phyloP scores from a whole-genome alignment of 1,139 yeast genomes.

The Zygoascus sp. region DNA sequence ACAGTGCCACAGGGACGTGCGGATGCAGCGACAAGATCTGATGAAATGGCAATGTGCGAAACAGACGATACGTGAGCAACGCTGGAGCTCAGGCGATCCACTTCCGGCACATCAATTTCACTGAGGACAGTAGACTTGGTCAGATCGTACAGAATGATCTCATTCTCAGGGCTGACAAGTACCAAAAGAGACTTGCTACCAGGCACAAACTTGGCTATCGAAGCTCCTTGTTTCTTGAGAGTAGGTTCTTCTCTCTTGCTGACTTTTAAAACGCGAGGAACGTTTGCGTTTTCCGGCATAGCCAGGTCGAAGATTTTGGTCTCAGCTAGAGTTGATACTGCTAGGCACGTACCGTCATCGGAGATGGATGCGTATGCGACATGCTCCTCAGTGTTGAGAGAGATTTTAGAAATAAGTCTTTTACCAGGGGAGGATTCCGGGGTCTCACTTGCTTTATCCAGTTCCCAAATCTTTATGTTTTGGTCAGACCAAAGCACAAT shows the following conservation, averaged over 20 bases:
- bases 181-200: slow-evolving; percentile 44
- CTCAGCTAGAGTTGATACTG: slow-evolving; percentile 65
- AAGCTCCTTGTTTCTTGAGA: slow-evolving; percentile 54
- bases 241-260: slow-evolving; percentile 34
- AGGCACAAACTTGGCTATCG: slow-evolving; percentile 40
- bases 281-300: neutral
- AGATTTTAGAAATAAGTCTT: slow-evolving; percentile 60
- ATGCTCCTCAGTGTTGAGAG: slow-evolving; percentile 74
- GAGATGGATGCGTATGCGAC: slow-evolving; percentile 68
- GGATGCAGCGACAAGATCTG: slow-evolving; percentile 46
- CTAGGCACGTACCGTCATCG: slow-evolving; percentile 58
- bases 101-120: slow-evolving; percentile 28
- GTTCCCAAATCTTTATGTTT: slow-evolving; percentile 72
- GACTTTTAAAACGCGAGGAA: slow-evolving; percentile 22
- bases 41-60: slow-evolving; percentile 41
- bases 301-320: slow-evolving; percentile 64
- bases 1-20: slow-evolving; percentile 64
- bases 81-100: slow-evolving; percentile 21
- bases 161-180: slow-evolving; percentile 63
- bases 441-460: slow-evolving; percentile 34
- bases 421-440: slow-evolving; percentile 32
- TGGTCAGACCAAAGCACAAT: slow-evolving; percentile 81
- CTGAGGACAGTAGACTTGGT: slow-evolving; percentile 20
- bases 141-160: slow-evolving; percentile 49
- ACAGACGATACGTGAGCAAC: slow-evolving; percentile 8